A percentile compares a stretch with the other conserved stretches of the same genome.
These are phyloP conservation scores for Russula foetens DNA, from an alignment of 768 basidiomycete genomes.

Conservation along the genomic window DNA sequence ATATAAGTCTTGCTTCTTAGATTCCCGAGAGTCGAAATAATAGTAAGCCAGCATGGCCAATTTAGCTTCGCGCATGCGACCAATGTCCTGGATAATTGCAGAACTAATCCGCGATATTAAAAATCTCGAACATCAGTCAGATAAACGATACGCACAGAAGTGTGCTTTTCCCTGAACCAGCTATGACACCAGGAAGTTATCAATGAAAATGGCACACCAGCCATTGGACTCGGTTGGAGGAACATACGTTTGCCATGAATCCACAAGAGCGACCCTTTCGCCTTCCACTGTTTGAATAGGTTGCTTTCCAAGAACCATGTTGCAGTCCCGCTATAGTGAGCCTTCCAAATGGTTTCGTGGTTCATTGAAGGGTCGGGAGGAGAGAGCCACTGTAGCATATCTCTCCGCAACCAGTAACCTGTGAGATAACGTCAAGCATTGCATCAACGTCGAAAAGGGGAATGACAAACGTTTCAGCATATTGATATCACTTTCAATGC, in stretches of 20 bases:
- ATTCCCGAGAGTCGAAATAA: background rate
- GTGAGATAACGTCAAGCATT: background rate
- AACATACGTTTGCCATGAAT: constrained; percentile 8
- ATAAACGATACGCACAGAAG: background rate
- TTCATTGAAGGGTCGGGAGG: constrained; percentile 1
- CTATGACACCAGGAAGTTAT: background rate
- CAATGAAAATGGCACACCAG: background rate
- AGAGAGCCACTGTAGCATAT: background rate
- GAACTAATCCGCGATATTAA: background rate
- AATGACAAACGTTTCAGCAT: constrained; percentile 1
- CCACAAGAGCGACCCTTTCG: background rate
- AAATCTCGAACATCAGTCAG: background rate
- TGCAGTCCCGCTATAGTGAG: background rate
- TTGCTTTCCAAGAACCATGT: background rate
- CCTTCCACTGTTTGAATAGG: background rate
- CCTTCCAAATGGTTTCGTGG: background rate
- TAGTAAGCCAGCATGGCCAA: background rate
- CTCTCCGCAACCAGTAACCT: background rate
- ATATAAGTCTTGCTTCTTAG: background rate
- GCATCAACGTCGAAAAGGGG: accelerated
- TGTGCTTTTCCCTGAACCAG: background rate
- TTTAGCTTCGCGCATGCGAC: background rate
- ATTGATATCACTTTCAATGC: background rate
- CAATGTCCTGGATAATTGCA: background rate
- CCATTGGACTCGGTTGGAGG: no score